phyloP scores from a whole-genome alignment of 2,329 filamentous ascomycete species.

The Parascedosporium putredinis region DNA sequence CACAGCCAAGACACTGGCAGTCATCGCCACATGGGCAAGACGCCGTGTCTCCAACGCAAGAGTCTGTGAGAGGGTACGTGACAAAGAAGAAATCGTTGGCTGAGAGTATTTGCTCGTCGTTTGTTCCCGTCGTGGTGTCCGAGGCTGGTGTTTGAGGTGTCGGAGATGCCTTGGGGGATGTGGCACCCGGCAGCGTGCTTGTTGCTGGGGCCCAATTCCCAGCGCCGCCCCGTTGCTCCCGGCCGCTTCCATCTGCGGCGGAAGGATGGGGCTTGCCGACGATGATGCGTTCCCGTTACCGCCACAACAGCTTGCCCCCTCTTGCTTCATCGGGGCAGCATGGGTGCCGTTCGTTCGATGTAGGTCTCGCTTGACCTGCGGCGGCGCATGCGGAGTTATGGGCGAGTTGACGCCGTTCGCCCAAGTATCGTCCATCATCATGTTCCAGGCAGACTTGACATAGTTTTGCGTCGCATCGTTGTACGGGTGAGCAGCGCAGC shows the following conservation, averaged over 20 bases:
- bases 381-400: not conserved
- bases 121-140: constrained; percentile 30
- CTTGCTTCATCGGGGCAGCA: not conserved
- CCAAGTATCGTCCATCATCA: constrained; percentile 25
- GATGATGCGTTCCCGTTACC: not conserved
- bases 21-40: constrained; percentile 50
- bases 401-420: constrained; percentile 7
- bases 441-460: constrained; percentile 37
- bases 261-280: not conserved
- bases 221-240: not conserved
- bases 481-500: constrained; percentile 57
- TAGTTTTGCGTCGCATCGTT: constrained; percentile 50
- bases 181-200: not conserved
- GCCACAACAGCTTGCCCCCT: not conserved
- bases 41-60: constrained; percentile 37
- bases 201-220: not conserved
- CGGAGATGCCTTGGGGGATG: constrained; percentile 22
- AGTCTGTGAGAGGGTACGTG: constrained; percentile 37
- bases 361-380: not conserved
- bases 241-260: not conserved
- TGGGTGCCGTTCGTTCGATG: not conserved
- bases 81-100: constrained; percentile 51
- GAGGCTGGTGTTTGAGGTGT: constrained; percentile 34
- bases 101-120: constrained; percentile 40
- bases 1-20: constrained; percentile 47